Percentiles rank a stretch among this genome's conserved stretches.
Conservation (phyloP, 208 protist genomes). For the Tritrichomonas musculus region DNA sequence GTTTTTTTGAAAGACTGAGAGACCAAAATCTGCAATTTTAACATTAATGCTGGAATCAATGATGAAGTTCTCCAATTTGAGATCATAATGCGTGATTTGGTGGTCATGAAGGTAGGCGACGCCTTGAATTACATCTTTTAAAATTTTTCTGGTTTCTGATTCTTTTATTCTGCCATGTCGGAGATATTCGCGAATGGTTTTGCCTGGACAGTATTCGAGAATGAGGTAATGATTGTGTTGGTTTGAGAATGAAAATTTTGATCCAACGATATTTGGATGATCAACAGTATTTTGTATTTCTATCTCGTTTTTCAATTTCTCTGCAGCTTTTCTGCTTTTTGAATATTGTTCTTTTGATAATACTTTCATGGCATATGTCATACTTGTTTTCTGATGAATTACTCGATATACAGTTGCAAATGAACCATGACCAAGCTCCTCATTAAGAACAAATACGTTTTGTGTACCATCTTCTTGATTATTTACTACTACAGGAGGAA, state of each 20-base stretch:
- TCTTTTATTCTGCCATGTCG: not conserved
- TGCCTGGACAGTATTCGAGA: conserved; percentile 73
- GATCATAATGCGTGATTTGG: conserved; percentile 85
- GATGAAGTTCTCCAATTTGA: conserved; percentile 89
- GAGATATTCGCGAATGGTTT: not conserved
- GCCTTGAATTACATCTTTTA: conserved; percentile 3
- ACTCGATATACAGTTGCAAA: not conserved
- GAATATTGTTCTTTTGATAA: conserved; percentile 62
- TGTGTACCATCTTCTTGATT: not conserved
- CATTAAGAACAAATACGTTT: not conserved
- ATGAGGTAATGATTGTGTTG: conserved; percentile 83
- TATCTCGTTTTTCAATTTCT: conserved; percentile 77
- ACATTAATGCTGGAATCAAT: conserved; percentile 67
- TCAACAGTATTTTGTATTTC: conserved; percentile 79
- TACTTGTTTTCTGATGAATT: not conserved
- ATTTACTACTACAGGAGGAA: no score
- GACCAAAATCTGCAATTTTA: conserved; percentile 85
- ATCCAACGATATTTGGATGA: conserved; percentile 85
- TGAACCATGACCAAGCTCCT: not conserved
- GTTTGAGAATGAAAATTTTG: conserved; percentile 82
- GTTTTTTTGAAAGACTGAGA: conserved; percentile 70
- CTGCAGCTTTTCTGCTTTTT: not conserved
- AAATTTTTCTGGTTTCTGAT: not conserved
- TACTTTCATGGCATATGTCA: conserved; percentile 78
- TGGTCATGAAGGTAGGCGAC: not conserved